Evolutionary conservation across 2,329 filamentous ascomycete genomes (phyloP), one percentile per base, ranked within the genome.

Genomic region (Fusarium graminum): DNA sequence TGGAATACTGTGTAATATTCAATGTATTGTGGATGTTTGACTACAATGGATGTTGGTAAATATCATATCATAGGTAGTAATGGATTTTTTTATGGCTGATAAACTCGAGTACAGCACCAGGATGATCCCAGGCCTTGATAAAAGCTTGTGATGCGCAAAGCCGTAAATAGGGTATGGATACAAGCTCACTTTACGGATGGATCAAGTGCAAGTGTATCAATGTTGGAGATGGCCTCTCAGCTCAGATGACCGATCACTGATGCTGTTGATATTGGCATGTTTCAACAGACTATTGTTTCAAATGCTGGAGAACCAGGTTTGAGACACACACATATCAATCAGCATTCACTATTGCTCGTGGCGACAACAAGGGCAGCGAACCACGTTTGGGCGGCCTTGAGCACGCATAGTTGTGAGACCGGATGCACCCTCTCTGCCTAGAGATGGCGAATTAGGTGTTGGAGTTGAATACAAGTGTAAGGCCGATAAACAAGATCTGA

Each of bases 361-460:
- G 36, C 41, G 28, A 36, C 50, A 17, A 30, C 50, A 14, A 45
- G 19, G 29, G 38, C 29, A 32, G 41, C 28, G 26, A 34, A 40
- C 22, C 14, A 29, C 17, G 16, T 38, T 28, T 46, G 49, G 63
- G 63, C 55, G 56, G 40, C 52, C 49, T 22, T 28, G 40, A 43
- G 46, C 58, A 67, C 51, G 47, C 63, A 63, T 43, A 59, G 34
- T 46, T 43, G 44, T 52, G 52, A 50, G 45, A 39, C 60, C 45
- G 41, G 28, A 56, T 47, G 30, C 49, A 56, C 36, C 36, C 47
- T 61, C 43, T 54, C 39, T 42, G 52, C 26, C 28, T 43, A 32
- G 34, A 29, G 30, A 43, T 26, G 32, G 30, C 60, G 42, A 47
- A 55, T 46, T 28, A 46, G 41, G 41, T 19, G 34, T n/a, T 41